phyloP scores from a whole-genome alignment of 768 basidiomycete species.

The Suillus occidentalis region DNA sequence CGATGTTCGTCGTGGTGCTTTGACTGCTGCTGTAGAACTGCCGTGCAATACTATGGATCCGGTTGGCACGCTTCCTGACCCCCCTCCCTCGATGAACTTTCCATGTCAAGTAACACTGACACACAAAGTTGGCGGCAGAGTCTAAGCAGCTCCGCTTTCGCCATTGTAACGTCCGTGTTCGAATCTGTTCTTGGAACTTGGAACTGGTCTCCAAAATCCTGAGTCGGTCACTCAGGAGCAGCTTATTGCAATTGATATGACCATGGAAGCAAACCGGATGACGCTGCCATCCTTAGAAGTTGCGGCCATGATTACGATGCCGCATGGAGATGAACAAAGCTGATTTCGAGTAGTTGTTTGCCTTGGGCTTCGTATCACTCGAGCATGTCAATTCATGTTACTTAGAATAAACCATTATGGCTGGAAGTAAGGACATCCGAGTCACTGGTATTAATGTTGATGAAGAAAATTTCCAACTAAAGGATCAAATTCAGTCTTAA shows the following conservation, averaged over 20 bases:
- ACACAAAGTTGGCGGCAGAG: no score
- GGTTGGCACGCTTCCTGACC: no score
- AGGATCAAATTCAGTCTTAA: not conserved
- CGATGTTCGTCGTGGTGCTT: no score
- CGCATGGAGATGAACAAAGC: not conserved
- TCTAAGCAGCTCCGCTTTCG: no score
- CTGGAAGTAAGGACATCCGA: no score
- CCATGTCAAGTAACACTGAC: no score
- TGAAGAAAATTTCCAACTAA: not conserved
- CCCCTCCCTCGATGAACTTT: no score
- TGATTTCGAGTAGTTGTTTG: not conserved
- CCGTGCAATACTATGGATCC: no score
- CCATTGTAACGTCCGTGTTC: no score
- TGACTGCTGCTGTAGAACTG: no score
- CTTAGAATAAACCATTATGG: not conserved
- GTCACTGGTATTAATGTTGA: not conserved
- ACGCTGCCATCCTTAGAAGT: not conserved
- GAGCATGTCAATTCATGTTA: not conserved
- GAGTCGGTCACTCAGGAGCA: not conserved
- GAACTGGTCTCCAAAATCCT: not conserved
- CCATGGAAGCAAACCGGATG: not conserved
- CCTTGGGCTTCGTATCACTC: not conserved
- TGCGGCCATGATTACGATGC: not conserved
- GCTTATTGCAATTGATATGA: not conserved
- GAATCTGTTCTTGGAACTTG: not conserved